Evolutionary conservation across 1,284 basidiomycete genomes (phyloP), one percentile per base, ranked within the genome.

Genomic region (Pascua sp.): DNA sequence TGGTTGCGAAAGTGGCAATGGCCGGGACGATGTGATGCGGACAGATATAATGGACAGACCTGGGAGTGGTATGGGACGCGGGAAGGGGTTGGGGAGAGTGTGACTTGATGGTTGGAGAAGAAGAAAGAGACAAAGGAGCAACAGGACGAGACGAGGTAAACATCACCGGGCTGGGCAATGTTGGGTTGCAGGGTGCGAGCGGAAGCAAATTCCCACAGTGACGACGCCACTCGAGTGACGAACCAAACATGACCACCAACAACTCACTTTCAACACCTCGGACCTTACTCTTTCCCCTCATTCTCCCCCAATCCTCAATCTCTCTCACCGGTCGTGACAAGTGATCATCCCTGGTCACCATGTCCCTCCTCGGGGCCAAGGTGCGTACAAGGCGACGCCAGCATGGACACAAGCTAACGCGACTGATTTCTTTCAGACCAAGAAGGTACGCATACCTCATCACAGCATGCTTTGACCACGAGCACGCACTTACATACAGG

Each of bases 351-450:
- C 32, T 1, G 7, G 12, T 10, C 47, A 56, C 24, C 18, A 72
- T 73, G 71, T 64, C 69, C 11, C 42, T 24, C n/a, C 36, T 70
- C n/a, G 65, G 64, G 38, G 49, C 49, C n/a, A 64, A 54, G 61
- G 71, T 73, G 59, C 65, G 69, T 66, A 1, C 17, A 10, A 18
- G 8, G 8, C 12, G 10, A 36, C 15, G 39, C 12, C 24, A 3
- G 4, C 7, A 3, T 32, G 7, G 24, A 32, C 24, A 32, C 3
- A 4, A 11, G 12, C 4, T 5, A 8, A 64, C 66, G 66, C 67
- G 66, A 66, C 66, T 70, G 68, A 52, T 67, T 68, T 67, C 62
- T 56, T 54, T 55, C 60, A 74, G 72, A 74, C 72, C 58, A 70
- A 69, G 52, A 73, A 72, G 66, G 71, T 71, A 53, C 39, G n/a